phyloP scores from a whole-genome alignment of 257 asterid species.

The Nicotiana sylvestris region DNA sequence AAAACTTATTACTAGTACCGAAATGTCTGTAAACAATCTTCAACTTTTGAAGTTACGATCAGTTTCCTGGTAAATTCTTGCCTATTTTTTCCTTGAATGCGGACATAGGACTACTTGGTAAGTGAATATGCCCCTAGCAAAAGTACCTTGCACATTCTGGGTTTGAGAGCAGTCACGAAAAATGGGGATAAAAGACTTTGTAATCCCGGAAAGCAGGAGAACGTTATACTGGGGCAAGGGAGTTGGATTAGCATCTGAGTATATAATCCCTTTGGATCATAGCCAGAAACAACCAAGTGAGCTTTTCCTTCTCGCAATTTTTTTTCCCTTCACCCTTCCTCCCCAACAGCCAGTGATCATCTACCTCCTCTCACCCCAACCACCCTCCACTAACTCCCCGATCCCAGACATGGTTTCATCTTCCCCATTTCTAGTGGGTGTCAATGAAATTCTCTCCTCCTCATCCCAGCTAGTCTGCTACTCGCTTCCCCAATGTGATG shows the following conservation, averaged over 20 bases:
- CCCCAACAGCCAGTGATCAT: not conserved
- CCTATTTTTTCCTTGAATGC: not conserved
- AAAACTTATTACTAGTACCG: not conserved
- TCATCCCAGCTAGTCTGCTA: not conserved
- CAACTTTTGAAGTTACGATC: not conserved
- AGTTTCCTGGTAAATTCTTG: not conserved
- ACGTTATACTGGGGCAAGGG: not conserved
- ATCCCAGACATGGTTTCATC: not conserved
- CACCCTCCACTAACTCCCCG: not conserved
- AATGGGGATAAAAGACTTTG: not conserved
- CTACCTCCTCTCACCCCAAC: no score
- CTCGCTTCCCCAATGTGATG: not conserved
- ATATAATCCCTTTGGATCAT: not conserved
- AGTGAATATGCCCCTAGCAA: not conserved
- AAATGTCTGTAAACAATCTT: not conserved
- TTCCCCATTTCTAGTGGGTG: not conserved
- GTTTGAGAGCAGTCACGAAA: not conserved
- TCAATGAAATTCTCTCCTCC: not conserved
- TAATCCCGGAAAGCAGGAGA: not conserved
- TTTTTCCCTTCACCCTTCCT: not conserved
- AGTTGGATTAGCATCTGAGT: not conserved
- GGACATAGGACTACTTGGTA: not conserved
- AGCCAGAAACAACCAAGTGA: not conserved
- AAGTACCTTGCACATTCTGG: not conserved
- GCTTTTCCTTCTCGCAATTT: not conserved